phyloP scores from a whole-genome alignment of 2,329 filamentous ascomycete species.

The Monilinia polystroma region DNA sequence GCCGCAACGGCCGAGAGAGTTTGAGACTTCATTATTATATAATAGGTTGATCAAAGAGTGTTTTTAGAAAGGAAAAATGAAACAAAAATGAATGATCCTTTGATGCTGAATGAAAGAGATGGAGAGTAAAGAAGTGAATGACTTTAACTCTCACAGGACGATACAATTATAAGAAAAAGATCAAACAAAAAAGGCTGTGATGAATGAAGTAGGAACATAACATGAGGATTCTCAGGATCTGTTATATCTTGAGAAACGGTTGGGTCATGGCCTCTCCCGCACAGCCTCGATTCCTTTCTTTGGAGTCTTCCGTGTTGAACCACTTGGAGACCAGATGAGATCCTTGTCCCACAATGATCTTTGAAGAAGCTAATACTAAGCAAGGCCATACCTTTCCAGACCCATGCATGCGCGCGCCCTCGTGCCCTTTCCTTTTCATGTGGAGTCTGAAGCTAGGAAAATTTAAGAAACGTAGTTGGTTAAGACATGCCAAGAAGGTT shows the following conservation, averaged over 20 bases:
- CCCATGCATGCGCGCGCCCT: slow-evolving; percentile 23
- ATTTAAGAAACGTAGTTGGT: slow-evolving; percentile 7
- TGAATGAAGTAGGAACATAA: slow-evolving; percentile 10
- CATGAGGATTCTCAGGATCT: slow-evolving; percentile 26
- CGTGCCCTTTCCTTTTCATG: slow-evolving; percentile 7
- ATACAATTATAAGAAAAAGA: slow-evolving; percentile 23
- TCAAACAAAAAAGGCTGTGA: slow-evolving; percentile 17
- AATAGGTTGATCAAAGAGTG: slow-evolving; percentile 32
- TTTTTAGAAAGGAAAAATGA: slow-evolving; percentile 28
- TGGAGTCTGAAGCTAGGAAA: background rate
- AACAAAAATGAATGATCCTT: slow-evolving; percentile 39
- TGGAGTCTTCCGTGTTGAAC: slow-evolving; percentile 14
- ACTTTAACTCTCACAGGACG: slow-evolving; percentile 42
- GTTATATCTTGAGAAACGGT: slow-evolving; percentile 23
- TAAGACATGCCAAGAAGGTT: slow-evolving; percentile 5
- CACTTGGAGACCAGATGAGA: slow-evolving; percentile 12
- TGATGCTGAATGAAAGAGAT: slow-evolving; percentile 38
- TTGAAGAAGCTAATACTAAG: slow-evolving; percentile 15
- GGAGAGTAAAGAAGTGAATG: slow-evolving; percentile 47
- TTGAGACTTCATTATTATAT: slow-evolving; percentile 44
- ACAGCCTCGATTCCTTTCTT: slow-evolving; percentile 20
- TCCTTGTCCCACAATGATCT: slow-evolving; percentile 10
- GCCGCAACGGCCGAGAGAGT: slow-evolving; percentile 33
- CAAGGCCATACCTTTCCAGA: slow-evolving; percentile 11
- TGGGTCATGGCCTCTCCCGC: slow-evolving; percentile 22